Conservation (phyloP, 148 eudicot species). For the Silene latifolia region DNA sequence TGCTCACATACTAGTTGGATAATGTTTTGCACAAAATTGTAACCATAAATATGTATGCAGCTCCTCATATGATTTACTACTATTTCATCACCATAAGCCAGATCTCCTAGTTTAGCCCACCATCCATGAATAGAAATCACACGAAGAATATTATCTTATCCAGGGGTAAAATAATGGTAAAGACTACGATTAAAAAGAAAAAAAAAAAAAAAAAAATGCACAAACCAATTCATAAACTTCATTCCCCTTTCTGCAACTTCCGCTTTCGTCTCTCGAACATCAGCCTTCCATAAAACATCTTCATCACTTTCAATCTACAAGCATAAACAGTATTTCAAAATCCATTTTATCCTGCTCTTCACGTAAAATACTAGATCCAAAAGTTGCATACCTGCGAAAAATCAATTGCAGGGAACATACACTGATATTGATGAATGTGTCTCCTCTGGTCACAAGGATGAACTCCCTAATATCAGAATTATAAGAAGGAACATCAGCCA, state of each 20-base stretch:
- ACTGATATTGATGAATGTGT: slow-evolving; percentile 64
- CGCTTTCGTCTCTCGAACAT: slow-evolving; percentile 73
- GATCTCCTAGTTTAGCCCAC: background rate
- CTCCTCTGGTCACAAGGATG: slow-evolving; percentile 96
- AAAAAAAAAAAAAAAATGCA: slow-evolving; percentile 9
- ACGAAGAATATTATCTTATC: background rate
- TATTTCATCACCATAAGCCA: background rate
- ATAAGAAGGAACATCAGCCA: background rate
- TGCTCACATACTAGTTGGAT: background rate
- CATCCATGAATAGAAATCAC: background rate
- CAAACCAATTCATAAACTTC: slow-evolving; percentile 77
- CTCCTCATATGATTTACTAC: background rate
- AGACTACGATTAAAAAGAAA: background rate
- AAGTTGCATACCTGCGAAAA: slow-evolving; percentile 65
- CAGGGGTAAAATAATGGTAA: background rate
- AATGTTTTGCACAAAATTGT: background rate
- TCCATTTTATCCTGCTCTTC: background rate
- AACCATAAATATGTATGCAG: background rate
- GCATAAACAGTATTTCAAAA: slow-evolving; percentile 8
- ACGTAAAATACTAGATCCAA: background rate
- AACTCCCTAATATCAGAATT: slow-evolving; percentile 65
- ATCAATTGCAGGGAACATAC: slow-evolving; percentile 83
- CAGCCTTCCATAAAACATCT: slow-evolving; percentile 76
- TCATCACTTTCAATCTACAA: slow-evolving; percentile 84
- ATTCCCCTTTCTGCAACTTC: slow-evolving; percentile 83